Base-by-base conservation (phyloP, 345 rosid genomes). In the Boechera divaricarpa region DNA sequence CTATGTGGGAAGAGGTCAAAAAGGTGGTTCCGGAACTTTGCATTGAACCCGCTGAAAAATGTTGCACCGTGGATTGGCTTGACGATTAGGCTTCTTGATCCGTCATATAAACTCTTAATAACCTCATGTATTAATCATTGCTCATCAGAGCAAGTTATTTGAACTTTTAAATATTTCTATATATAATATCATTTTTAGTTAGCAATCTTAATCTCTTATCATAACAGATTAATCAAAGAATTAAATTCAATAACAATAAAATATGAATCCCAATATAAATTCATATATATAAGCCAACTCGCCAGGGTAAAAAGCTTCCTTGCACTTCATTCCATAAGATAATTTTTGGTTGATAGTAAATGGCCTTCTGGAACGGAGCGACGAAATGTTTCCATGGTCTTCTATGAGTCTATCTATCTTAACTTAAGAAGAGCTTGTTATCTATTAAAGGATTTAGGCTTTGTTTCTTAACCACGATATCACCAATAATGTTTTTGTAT, bases 21-120 rank as follows among this genome's bases (percentile, higher is more conserved):
- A 87, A 76, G 76, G 67, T 59, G 1, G 68, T 75, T 44, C 80
- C 85, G 1, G 54, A 70, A 56, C 77, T 91, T 54, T 79, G 75
- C 65, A 86, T 91, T 42, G 85, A 91, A 76, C 90, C 84, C 16
- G 91, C 82, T 5, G 95, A 88, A 57, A 85, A 75, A 74, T 53
- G 70, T 63, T 88, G 67, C 77, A 74, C 64, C 71, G 58, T 93
- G 42, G 93, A 87, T 57, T 93, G 95, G 95, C 95, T 93, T 35
- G 62, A 84, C 18, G 91, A 84, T 21, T 92, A 82, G 62, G 28
- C 32, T 47, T 3, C 13, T 67, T 58, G 39, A 24, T 33, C 45
- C 51, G 10, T 62, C 33, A 16, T 16, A 16, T 16, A 56, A 56
- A 56, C 61, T 56, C 36, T 31, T 42, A 5, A 12, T 15, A 45